These are phyloP conservation scores for Colletotrichum theobromicola DNA, from an alignment of 2,329 filamentous ascomycete genomes.

Conservation along the genomic window DNA sequence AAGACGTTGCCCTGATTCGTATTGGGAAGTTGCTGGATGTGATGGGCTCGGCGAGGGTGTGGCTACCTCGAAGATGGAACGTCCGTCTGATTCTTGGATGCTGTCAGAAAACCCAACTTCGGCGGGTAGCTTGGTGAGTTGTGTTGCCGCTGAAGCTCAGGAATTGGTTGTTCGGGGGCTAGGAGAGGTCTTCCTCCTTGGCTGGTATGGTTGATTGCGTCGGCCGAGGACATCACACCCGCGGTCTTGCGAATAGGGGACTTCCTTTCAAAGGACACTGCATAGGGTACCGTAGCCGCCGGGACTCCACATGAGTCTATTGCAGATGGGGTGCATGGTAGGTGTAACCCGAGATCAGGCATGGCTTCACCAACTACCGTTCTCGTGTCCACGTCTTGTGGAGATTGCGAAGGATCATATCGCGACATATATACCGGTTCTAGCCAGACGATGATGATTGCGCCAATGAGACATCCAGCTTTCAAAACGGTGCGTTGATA, in stretches of 20 bases:
- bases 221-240: not conserved
- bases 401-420: not conserved
- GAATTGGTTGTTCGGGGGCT: fast-evolving
- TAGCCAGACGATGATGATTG: not conserved
- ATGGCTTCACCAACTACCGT: not conserved
- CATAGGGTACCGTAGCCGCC: not conserved
- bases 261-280: not conserved
- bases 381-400: not conserved
- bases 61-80: too few species aligned
- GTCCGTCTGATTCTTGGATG: too few species aligned
- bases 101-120: too few species aligned
- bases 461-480: not conserved
- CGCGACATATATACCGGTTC: not conserved
- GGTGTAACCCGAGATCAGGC: not conserved
- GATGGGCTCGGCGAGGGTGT: too few species aligned
- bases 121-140: too few species aligned
- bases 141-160: not conserved
- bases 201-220: not conserved
- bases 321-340: not conserved
- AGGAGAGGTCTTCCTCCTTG: not conserved
- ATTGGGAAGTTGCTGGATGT: too few species aligned
- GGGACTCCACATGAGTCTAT: not conserved
- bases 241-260: not conserved
- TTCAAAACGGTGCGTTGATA: too few species aligned
- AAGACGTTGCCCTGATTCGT: too few species aligned